Base-by-base conservation (phyloP, 108 stramenopile genomes). In the Stephanodiscus triporus region DNA sequence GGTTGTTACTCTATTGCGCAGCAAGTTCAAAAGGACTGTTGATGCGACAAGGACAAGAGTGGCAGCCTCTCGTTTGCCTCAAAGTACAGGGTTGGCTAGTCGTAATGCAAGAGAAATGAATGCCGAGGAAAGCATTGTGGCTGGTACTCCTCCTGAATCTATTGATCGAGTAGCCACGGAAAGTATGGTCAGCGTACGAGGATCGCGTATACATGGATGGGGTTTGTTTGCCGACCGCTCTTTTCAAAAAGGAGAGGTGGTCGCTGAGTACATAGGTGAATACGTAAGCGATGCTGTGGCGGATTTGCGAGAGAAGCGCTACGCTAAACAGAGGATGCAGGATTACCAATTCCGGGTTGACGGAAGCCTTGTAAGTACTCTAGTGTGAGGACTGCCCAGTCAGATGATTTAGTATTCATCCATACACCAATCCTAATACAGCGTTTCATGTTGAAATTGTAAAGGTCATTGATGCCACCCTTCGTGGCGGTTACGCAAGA, bases 251-350 rank as follows among this genome's bases (percentile, higher is more conserved):
- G 91, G 86, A 17, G 96, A 93, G 20, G 84, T 97, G 36, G 94
- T 99, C 34, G 94, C 95, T 6, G 99, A 99, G 74, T 98, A 98
- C 76, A 80, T 96, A 56, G 99, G 99, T 10, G 97, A 99, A 78
- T 88, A 96, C 53, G 87, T 98, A 17, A 79, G 86, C 37, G 69
- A 84, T 43, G 87, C 89, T 23, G 93, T 93, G 9, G 90, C 92
- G 9, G 98, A 97, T 73, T 73, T 66, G 48, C 80, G 97, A 54
- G 95, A 98, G 83, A 90, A 86, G 68, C 70, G 73, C 76, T 98
- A 99, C 78, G 90, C 87, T 70, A 72, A 86, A 40, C 67, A 73
- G 57, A 87, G 97, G 13, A 87, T 96, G 47, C 96, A 91, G 68
- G 95, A 96, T 68, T 99, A 97, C 77, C 90, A 97, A 73, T 98